phyloP scores from a whole-genome alignment of 257 asterid genomes.

The Thymus quinquecostatus region DNA sequence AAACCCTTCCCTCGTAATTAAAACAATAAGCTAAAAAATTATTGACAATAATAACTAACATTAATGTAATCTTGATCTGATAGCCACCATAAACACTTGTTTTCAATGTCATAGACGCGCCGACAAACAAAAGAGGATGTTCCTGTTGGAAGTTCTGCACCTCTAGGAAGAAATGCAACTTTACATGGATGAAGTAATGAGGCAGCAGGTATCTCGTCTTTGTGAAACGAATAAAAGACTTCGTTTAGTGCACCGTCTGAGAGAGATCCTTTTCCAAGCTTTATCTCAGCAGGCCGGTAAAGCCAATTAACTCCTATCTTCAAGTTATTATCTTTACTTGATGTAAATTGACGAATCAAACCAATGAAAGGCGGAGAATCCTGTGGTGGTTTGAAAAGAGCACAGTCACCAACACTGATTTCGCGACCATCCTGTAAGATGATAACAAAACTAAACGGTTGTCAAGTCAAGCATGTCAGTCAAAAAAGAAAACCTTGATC shows the following conservation, averaged over 20 bases:
- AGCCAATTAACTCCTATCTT: slow-evolving; percentile 80
- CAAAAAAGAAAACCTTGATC: background rate
- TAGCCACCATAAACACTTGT: slow-evolving; percentile 78
- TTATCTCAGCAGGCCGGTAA: slow-evolving; percentile 74
- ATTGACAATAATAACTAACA: slow-evolving; percentile 58
- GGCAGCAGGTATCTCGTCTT: slow-evolving; percentile 83
- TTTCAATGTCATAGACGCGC: slow-evolving; percentile 70
- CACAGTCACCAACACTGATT: slow-evolving; percentile 75
- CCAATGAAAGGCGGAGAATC: slow-evolving; percentile 86
- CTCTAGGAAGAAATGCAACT: slow-evolving; percentile 97
- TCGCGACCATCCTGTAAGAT: slow-evolving; percentile 78
- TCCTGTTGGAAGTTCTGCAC: slow-evolving; percentile 77
- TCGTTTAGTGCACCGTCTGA: slow-evolving; percentile 82
- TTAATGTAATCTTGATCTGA: slow-evolving; percentile 82
- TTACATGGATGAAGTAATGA: slow-evolving; percentile 92
- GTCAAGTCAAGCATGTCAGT: background rate
- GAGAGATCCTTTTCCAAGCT: slow-evolving; percentile 59
- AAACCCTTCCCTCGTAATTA: background rate
- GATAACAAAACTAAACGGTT: slow-evolving; percentile 19
- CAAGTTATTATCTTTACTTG: slow-evolving; percentile 49
- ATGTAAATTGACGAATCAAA: slow-evolving; percentile 58
- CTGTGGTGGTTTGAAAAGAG: slow-evolving; percentile 78
- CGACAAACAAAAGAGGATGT: slow-evolving; percentile 86
- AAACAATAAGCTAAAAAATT: slow-evolving; percentile 23
- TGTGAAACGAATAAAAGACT: slow-evolving; percentile 80